Percentiles rank a stretch among this genome's conserved stretches.
Evolutionary conservation across 2,329 filamentous ascomycete species (phyloP).

Genomic region (Graphiopsis chlorocephala): DNA sequence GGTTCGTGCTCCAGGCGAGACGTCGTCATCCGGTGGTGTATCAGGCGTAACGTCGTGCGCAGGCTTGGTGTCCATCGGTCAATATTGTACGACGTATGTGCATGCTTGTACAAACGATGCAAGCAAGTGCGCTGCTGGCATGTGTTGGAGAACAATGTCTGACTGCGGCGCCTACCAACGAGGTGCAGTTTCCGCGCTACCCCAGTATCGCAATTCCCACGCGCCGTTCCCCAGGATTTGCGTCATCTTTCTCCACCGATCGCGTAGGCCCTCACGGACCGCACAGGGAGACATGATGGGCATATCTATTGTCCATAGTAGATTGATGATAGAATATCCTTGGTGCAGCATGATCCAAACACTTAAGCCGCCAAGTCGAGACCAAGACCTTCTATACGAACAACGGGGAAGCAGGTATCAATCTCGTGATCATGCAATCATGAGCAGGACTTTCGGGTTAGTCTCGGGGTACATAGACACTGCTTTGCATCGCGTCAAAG

Average conservation of each 20-base stretch:
- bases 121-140: neutral
- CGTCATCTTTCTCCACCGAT: neutral
- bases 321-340: neutral
- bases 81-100: neutral
- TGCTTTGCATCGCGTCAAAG: neutral
- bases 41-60: neutral
- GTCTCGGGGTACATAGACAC: neutral
- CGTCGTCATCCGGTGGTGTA: neutral
- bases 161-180: neutral
- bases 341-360: neutral
- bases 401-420: neutral
- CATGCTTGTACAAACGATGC: neutral
- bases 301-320: neutral
- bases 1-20: neutral
- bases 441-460: neutral
- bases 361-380: neutral
- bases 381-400: neutral
- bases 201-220: neutral
- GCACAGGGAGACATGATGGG: neutral
- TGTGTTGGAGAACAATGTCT: neutral
- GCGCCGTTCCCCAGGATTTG: neutral
- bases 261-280: neutral
- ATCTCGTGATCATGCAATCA: neutral
- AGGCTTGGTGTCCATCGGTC: constrained; percentile 1
- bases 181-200: neutral